These are phyloP conservation scores for Tulasnella sp. DNA, from an alignment of 768 basidiomycete species.

Conservation along the genomic window DNA sequence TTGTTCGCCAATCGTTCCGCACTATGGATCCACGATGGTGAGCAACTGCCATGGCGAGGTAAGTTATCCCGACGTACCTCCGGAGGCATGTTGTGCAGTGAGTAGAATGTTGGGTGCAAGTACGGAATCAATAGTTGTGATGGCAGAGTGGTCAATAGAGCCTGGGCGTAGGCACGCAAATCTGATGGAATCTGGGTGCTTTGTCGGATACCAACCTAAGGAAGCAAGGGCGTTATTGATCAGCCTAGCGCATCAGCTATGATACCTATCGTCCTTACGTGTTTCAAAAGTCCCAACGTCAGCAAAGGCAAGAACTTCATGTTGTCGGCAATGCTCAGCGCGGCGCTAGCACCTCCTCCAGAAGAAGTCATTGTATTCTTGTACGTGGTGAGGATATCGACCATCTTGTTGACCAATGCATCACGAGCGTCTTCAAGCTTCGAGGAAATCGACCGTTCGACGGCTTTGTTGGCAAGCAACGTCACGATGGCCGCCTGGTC, in stretches of 20 bases:
- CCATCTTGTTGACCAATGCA: conserved; percentile 70
- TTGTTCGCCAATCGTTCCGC: conserved; percentile 82
- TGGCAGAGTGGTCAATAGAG: conserved; percentile 81
- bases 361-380: conserved; percentile 95
- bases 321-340: conserved; percentile 87
- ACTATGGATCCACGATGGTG: conserved; percentile 40
- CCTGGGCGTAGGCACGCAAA: conserved; percentile 90
- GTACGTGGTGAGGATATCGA: conserved; percentile 78
- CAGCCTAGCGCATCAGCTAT: not conserved
- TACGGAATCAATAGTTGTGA: conserved; percentile 88
- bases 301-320: conserved; percentile 90
- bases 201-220: conserved; percentile 87
- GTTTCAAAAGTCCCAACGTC: conserved; percentile 85
- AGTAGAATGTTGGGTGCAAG: conserved; percentile 91
- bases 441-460: conserved; percentile 75
- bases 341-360: conserved; percentile 88
- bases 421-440: conserved; percentile 88
- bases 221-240: not conserved
- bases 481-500: conserved; percentile 84
- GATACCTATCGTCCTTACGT: conserved; percentile 44
- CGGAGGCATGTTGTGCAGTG: conserved; percentile 90
- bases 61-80: conserved; percentile 49
- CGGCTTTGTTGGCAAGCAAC: conserved; percentile 83
- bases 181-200: conserved; percentile 96
- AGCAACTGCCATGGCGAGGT: conserved; percentile 1